Conservation (phyloP, 2,329 filamentous ascomycete genomes). For the Penicillium sp. region DNA sequence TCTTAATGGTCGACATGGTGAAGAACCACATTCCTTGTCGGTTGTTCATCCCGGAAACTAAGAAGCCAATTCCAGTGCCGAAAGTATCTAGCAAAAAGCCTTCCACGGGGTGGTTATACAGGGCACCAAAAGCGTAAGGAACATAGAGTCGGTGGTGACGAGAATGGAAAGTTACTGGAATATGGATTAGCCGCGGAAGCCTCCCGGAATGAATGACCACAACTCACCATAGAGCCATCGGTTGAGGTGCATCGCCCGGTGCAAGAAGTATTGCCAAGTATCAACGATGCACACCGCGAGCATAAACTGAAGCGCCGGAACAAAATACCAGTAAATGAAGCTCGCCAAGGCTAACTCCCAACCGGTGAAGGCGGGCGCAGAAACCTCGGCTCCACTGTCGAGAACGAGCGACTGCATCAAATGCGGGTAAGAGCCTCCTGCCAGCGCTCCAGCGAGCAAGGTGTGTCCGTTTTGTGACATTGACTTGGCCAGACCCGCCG, state of each 20-base stretch:
- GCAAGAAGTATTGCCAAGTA: constrained; percentile 97
- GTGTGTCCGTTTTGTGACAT: constrained; percentile 66
- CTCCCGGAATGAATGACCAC: neutral
- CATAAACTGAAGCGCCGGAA: constrained; percentile 76
- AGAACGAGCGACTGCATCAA: constrained; percentile 61
- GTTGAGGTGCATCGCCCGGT: constrained; percentile 96
- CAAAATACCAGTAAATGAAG: constrained; percentile 72
- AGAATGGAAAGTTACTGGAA: constrained; percentile 79
- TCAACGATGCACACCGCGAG: constrained; percentile 77
- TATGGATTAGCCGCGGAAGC: constrained; percentile 10
- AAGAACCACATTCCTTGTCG: constrained; percentile 90
- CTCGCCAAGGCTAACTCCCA: constrained; percentile 80
- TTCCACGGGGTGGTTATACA: constrained; percentile 96
- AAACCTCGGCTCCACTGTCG: constrained; percentile 47
- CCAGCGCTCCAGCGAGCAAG: constrained; percentile 70
- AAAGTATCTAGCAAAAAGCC: constrained; percentile 91
- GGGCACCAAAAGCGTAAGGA: constrained; percentile 91
- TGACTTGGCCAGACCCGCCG: constrained; percentile 71
- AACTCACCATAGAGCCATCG: constrained; percentile 90
- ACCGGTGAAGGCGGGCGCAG: constrained; percentile 70
- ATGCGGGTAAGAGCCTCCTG: constrained; percentile 78
- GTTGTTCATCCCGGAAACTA: constrained; percentile 76
- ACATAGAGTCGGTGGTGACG: constrained; percentile 96
- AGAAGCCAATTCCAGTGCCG: constrained; percentile 80
- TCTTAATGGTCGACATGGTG: constrained; percentile 86